Percentiles rank a stretch among this genome's conserved stretches.
phyloP scores from a whole-genome alignment of 257 asterid species.

The Henckelia pumila region DNA sequence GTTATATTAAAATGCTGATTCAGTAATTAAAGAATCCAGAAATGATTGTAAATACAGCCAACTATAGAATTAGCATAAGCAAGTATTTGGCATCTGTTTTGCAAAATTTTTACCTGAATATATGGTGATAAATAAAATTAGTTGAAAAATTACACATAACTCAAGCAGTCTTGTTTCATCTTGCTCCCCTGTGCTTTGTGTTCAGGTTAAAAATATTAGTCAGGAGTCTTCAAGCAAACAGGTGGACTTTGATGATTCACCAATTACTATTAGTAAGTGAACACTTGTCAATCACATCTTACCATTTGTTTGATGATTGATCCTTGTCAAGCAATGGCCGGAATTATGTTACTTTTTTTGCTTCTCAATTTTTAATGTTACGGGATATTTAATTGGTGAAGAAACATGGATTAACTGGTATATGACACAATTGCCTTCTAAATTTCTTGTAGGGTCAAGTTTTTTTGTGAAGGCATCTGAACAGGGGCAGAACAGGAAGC shows the following conservation, averaged over 20 bases:
- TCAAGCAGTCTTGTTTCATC: slow-evolving; percentile 10
- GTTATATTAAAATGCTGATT: neutral
- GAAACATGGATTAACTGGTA: slow-evolving; percentile 9
- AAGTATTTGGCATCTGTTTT: neutral
- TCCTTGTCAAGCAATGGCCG: slow-evolving; percentile 15
- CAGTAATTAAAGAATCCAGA: neutral
- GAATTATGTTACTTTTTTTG: slow-evolving; percentile 19
- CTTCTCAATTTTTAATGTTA: slow-evolving; percentile 8
- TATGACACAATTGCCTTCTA: slow-evolving; percentile 22
- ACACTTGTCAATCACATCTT: slow-evolving; percentile 18
- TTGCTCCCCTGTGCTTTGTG: slow-evolving; percentile 9
- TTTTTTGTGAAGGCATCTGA: slow-evolving; percentile 55
- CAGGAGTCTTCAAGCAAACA: slow-evolving; percentile 42
- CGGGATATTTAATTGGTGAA: slow-evolving; percentile 10
- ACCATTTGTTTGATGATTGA: neutral
- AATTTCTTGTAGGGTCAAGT: slow-evolving; percentile 54
- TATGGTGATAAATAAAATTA: slow-evolving; percentile 5
- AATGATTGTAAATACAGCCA: neutral
- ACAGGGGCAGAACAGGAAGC: slow-evolving; percentile 44
- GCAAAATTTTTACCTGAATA: neutral
- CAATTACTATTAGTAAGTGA: slow-evolving; percentile 55
- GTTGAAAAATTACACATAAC: neutral
- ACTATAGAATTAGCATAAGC: neutral
- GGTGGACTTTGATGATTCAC: slow-evolving; percentile 38
- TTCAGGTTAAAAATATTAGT: slow-evolving; percentile 48